phyloP scores from a whole-genome alignment of 1,284 basidiomycete genomes.

The Ustilago cynodontis region DNA sequence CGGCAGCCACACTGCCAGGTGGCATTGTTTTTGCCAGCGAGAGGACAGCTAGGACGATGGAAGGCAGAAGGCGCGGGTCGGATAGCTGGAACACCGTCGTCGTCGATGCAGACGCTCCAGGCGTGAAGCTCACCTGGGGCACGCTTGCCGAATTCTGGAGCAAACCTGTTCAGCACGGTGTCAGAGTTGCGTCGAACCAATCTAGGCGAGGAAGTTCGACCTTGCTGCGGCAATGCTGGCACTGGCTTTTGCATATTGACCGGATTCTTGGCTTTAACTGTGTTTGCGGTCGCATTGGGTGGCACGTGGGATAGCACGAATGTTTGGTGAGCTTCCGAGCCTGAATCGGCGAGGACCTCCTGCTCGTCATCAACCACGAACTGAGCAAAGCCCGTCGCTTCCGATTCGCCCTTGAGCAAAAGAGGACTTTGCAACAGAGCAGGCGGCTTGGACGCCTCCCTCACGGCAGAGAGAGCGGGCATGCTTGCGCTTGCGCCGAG shows the following conservation, averaged over 20 bases:
- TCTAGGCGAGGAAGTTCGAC: conserved; percentile 5
- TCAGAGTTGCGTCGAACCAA: conserved; percentile 42
- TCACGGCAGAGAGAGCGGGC: conserved; percentile 20
- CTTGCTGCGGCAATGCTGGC: conserved; percentile 9
- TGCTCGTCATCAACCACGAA: conserved; percentile 30
- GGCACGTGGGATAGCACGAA: conserved; percentile 1
- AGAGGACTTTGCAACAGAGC: conserved; percentile 34
- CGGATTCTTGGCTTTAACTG: background rate
- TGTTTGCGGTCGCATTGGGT: background rate
- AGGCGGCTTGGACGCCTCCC: conserved; percentile 15
- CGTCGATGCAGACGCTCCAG: conserved; percentile 47
- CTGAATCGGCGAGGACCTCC: conserved; percentile 25
- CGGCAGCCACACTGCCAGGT: conserved; percentile 53
- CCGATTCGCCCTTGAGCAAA: conserved; percentile 35
- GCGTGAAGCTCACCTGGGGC: conserved; percentile 46
- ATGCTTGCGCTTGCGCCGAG: conserved; percentile 18
- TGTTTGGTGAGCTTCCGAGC: conserved; percentile 22
- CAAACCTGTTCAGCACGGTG: conserved; percentile 23
- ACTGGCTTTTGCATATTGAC: conserved; percentile 16
- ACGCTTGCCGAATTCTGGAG: conserved; percentile 26
- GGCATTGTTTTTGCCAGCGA: conserved; percentile 46
- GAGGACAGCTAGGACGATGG: conserved; percentile 33
- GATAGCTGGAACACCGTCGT: conserved; percentile 39
- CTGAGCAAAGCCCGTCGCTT: conserved; percentile 31
- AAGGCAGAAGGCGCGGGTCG: conserved; percentile 40